Conservation (phyloP, 2,329 filamentous ascomycete species). For the Fusarium veterinarium region DNA sequence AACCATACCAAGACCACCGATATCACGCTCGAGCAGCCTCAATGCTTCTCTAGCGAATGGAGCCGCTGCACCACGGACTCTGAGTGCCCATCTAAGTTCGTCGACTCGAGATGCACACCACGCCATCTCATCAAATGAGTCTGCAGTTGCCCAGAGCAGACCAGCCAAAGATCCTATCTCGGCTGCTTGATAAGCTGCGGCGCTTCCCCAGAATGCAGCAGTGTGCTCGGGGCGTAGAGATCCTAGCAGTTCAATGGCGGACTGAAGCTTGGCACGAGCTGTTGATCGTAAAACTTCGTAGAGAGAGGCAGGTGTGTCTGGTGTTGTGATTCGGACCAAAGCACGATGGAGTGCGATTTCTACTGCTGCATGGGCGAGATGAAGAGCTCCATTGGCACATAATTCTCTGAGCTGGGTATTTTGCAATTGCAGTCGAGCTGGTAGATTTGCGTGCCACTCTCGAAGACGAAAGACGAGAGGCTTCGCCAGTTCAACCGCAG, state of each 20-base stretch:
- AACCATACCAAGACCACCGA: conserved; percentile 45
- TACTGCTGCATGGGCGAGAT: conserved; percentile 63
- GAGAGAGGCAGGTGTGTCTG: conserved; percentile 46
- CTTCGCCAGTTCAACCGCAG: conserved; percentile 50
- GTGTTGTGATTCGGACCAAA: conserved; percentile 58
- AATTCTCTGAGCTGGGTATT: conserved; percentile 54
- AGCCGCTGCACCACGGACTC: conserved; percentile 53
- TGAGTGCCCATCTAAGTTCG: conserved; percentile 56
- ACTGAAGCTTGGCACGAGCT: conserved; percentile 54
- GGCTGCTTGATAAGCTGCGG: conserved; percentile 57
- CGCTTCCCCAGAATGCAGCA: conserved; percentile 59
- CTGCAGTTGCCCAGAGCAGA: conserved; percentile 55
- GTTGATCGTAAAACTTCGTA: conserved; percentile 51
- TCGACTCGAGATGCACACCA: conserved; percentile 54
- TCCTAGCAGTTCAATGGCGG: conserved; percentile 55
- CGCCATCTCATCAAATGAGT: conserved; percentile 52
- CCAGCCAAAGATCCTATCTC: conserved; percentile 56
- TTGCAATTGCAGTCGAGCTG: conserved; percentile 58
- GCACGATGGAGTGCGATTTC: conserved; percentile 64
- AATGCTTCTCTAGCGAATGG: conserved; percentile 55
- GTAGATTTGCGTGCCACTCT: conserved; percentile 60
- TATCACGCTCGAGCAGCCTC: conserved; percentile 52
- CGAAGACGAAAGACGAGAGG: conserved; percentile 49
- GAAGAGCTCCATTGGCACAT: conserved; percentile 57
- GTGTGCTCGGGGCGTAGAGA: conserved; percentile 58